Evolutionary conservation across 441 rosid genomes (phyloP).

Genomic region (Populus hybrid): DNA sequence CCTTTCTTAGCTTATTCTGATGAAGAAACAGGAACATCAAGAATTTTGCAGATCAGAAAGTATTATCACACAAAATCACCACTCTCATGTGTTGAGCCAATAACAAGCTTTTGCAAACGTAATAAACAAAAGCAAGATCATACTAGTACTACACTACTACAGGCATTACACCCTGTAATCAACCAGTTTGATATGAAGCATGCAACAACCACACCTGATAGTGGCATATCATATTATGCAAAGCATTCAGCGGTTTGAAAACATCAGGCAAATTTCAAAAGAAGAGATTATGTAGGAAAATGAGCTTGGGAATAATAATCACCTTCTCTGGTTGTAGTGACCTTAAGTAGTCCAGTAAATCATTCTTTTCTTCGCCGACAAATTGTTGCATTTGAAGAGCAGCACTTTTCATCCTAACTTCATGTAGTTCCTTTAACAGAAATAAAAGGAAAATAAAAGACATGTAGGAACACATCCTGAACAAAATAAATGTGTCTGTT

Average conservation of each 20-base stretch:
- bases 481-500: not conserved
- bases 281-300: not conserved
- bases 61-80: not conserved
- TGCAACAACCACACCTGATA: not conserved
- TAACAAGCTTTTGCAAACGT: not conserved
- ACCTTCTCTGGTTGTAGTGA: conserved; percentile 96
- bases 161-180: not conserved
- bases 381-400: conserved; percentile 98
- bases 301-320: not conserved
- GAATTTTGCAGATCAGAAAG: not conserved
- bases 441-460: not conserved
- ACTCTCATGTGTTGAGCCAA: not conserved
- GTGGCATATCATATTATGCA: not conserved
- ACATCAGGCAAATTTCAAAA: not conserved
- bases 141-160: not conserved
- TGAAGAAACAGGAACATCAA: not conserved
- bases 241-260: not conserved
- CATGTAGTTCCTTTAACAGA: conserved; percentile 67
- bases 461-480: conserved; percentile 16
- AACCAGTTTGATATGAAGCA: not conserved
- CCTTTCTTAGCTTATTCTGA: not conserved
- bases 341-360: conserved; percentile 85
- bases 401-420: conserved; percentile 74
- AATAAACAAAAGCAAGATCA: not conserved
- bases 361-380: conserved; percentile 97